These are phyloP conservation scores for Lipomyces orientalis DNA, from an alignment of 805 yeast species.

Conservation along the genomic window DNA sequence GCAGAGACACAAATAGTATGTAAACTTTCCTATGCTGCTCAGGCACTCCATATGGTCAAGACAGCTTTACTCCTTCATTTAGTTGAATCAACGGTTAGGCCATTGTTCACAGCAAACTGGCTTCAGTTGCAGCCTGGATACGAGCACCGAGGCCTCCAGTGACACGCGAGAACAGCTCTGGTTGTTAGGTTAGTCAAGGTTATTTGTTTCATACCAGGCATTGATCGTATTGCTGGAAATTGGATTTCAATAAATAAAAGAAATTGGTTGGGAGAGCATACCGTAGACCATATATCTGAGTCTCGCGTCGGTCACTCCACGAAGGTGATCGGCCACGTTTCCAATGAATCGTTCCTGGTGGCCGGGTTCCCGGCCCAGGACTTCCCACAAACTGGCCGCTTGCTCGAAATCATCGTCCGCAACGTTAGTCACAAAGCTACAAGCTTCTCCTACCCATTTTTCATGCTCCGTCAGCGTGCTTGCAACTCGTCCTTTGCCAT, in stretches of 20 bases:
- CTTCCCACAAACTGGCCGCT: conserved; percentile 77
- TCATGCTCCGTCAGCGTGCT: conserved; percentile 54
- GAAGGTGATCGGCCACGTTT: conserved; percentile 76
- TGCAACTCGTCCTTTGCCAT: neutral
- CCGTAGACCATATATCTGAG: neutral
- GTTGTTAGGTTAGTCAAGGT: no score
- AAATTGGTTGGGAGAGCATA: neutral
- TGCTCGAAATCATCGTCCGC: conserved; percentile 77
- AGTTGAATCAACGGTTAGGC: no score
- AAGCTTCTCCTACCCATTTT: conserved; percentile 79
- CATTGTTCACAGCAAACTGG: no score
- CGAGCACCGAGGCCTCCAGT: no score
- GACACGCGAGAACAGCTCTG: no score
- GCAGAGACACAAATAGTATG: no score
- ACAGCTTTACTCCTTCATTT: no score
- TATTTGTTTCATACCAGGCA: no score
- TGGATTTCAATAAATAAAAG: neutral
- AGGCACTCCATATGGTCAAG: no score
- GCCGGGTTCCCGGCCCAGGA: conserved; percentile 69
- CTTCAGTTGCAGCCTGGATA: no score
- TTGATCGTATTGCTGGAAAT: neutral
- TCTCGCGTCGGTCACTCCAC: neutral
- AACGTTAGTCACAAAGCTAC: conserved; percentile 57
- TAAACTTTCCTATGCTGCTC: no score
- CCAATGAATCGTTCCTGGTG: conserved; percentile 75